Base-by-base conservation (phyloP, 2,329 filamentous ascomycete species). In the Aspergillus texensis region DNA sequence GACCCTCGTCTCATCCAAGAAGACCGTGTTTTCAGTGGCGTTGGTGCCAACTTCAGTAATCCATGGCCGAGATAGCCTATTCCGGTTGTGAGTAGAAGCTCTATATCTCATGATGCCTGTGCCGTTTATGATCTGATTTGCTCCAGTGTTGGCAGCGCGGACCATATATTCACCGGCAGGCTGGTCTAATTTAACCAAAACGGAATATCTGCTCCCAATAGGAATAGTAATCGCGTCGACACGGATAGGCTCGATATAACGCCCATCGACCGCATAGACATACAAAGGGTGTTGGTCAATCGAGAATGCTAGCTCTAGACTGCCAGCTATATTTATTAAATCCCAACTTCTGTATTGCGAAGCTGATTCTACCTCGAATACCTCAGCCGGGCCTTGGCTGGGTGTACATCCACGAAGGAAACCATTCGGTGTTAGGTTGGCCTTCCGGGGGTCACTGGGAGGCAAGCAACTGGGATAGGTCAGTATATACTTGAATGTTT, bases 71-170 rank as follows among this genome's bases (percentile, higher is more conserved):
- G 80, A 79, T 4, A 65, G 56, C 2, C 61, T 19, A 12, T 43
- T 32, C 34, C 58, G 59, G 10, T 62, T 62, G 2, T 66, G 58
- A 36, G 66, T 57, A 1, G 65, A 45, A 10, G 64, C 57, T 26
- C 72, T 70, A 65, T 84, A 83, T 0, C 78, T 77, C 45, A 90
- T 73, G 10, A 81, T 76, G 1, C 84, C 86, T 21, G 81, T 79
- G 1, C 83, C 86, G 16, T 80, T 79, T 34, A 89, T 79, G 60
- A 88, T 80, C 70, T 90, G 88, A 12, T 83, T 81, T 2, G 80
- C 73, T 34, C 77, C 79, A 16, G 77, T 75, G 19, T 84, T 82
- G 30, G 83, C 82, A 46, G 85, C 77, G 3, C 88, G 85, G 36
- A 89, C 82, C 8, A 82, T 82, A 71, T 86, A 89, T 62, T 83